Percentiles rank a stretch among this genome's conserved stretches.
phyloP scores from a whole-genome alignment of 2,329 filamentous ascomycete genomes.

The Stromatinia cepivora region DNA sequence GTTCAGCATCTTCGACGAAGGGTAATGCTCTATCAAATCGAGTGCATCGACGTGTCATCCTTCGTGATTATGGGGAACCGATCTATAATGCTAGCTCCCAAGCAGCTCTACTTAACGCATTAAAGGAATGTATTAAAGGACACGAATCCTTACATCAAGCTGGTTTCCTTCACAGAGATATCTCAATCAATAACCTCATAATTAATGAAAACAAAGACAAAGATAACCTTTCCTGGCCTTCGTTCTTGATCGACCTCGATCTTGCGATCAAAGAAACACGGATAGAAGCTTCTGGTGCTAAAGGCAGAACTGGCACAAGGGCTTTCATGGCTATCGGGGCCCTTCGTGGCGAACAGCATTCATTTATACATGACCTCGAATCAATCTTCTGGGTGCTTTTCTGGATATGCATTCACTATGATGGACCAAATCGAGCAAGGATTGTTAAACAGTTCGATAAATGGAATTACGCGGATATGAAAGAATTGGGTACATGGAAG shows the following conservation, averaged over 20 bases:
- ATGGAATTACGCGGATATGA: not conserved
- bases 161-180: too few relatives aligned
- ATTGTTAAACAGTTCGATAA: not conserved
- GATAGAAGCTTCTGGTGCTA: conserved; percentile 29
- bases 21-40: conserved; percentile 36
- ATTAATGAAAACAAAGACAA: not conserved
- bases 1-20: conserved; percentile 26
- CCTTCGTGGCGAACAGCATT: conserved; percentile 38
- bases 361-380: conserved; percentile 41
- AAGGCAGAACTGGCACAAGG: conserved; percentile 39
- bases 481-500: too few relatives aligned
- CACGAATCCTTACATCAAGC: too few relatives aligned
- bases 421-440: not conserved
- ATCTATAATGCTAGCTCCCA: conserved; percentile 47
- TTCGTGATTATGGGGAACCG: conserved; percentile 45
- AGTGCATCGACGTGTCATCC: conserved; percentile 46
- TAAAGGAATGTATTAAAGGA: too few relatives aligned
- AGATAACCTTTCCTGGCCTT: conserved; percentile 26
- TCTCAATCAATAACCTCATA: too few relatives aligned
- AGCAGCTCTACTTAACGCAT: not conserved
- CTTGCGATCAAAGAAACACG: conserved; percentile 38
- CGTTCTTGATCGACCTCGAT: conserved; percentile 45
- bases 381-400: conserved; percentile 39
- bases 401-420: conserved; percentile 22
- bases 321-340: conserved; percentile 45